Evolutionary conservation across 2,329 filamentous ascomycete genomes (phyloP).

Genomic region (Penicillium sp.): DNA sequence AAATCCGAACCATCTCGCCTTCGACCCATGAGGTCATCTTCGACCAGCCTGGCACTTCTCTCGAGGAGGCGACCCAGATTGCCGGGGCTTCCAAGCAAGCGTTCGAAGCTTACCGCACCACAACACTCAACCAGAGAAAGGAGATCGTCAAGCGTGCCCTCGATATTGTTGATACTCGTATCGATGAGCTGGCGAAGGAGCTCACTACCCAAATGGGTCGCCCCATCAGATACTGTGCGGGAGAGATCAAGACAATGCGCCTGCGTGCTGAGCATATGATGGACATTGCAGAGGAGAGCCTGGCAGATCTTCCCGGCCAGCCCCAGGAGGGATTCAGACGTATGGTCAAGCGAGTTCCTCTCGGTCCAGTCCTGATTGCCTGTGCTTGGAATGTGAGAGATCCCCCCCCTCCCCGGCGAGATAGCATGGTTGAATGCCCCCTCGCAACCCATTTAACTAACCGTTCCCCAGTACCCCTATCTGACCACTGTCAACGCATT

Average conservation of each 20-base stretch:
- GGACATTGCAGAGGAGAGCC: conserved; percentile 75
- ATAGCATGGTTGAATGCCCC: not conserved
- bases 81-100: conserved; percentile 31
- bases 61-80: conserved; percentile 28
- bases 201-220: conserved; percentile 90
- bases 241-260: conserved; percentile 80
- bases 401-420: not conserved
- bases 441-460: no score
- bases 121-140: conserved; percentile 72
- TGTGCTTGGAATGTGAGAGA: conserved; percentile 89
- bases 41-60: conserved; percentile 69
- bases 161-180: conserved; percentile 67
- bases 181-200: conserved; percentile 78
- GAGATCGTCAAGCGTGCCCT: conserved; percentile 81
- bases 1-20: conserved; percentile 74
- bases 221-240: conserved; percentile 80
- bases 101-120: conserved; percentile 65
- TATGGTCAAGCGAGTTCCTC: conserved; percentile 81
- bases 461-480: conserved; percentile 76
- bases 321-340: conserved; percentile 83
- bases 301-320: conserved; percentile 80
- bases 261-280: conserved; percentile 81
- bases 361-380: conserved; percentile 82
- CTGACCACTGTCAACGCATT: conserved; percentile 87
- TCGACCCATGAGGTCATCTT: conserved; percentile 83